Evolutionary conservation across 768 basidiomycete genomes (phyloP), one percentile per base, ranked within the genome.

Genomic region (Melanogaster broomeanus): DNA sequence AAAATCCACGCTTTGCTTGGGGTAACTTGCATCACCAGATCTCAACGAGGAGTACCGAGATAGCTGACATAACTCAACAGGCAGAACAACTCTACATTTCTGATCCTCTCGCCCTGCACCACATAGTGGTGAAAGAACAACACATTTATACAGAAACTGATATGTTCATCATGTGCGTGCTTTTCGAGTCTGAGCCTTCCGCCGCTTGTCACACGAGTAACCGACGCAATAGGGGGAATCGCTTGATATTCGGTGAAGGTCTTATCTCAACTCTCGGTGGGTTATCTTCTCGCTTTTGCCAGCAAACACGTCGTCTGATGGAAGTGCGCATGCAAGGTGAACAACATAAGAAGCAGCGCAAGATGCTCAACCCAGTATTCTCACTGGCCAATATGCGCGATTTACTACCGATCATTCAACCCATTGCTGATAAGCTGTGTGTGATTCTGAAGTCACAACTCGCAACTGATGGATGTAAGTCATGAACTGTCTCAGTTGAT

Each of bases 41-140:
- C 34, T n/a, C 28, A 3, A 25, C 18, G 19, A 24, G 15, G n/a
- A n/a, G n/a, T n/a, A n/a, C n/a, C n/a, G n/a, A 27, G 12, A 4
- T 28, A 6, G 15, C 55, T 52, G 43, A 50, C 18, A 13, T 22
- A 12, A 13, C 18, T 38, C 43, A 3, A 31, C 41, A 68, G 60
- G 24, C 45, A 60, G 63, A 59, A 12, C 63, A 69, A 11, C 63
- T 76, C 28, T 74, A 68, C 50, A 52, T 75, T 31, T 68, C 65
- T 7, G 75, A 75, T 34, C 74, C 72, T 5, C 64, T 66, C 24
- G 72, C 74, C 10, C 49, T 76, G 6, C 62, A 73, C 51, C 62
- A 72, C 45, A 66, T 75, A 25, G 44, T 72, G 10, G 63, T 76
- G 45, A 74, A 73, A 46, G 72, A 69, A 42, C 64, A 65, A 27